Evolutionary conservation across 75 land plant species (phyloP).

Genomic region (Cunninghamia lanceolata): DNA sequence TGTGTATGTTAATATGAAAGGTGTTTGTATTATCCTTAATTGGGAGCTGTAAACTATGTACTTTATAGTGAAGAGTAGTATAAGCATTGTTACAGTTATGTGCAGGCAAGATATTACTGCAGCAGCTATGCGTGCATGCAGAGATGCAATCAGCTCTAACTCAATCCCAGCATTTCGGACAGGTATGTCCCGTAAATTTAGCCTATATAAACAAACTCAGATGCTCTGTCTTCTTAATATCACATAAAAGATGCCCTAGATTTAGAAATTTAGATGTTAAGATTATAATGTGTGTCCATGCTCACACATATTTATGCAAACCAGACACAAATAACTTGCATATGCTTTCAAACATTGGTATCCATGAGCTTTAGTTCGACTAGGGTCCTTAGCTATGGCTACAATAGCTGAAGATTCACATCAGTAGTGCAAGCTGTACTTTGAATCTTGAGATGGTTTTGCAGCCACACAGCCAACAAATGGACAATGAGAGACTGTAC

Average conservation of each 20-base stretch:
- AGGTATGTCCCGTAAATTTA: conserved; percentile 35
- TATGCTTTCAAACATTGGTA: not conserved
- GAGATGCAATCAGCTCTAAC: conserved; percentile 86
- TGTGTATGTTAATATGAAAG: not conserved
- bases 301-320: not conserved
- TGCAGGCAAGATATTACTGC: conserved; percentile 83
- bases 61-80: not conserved
- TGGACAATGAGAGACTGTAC: not conserved
- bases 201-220: not conserved
- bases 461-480: not conserved
- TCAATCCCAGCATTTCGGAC: conserved; percentile 91
- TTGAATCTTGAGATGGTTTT: not conserved
- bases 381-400: not conserved
- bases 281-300: not conserved
- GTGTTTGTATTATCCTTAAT: not conserved
- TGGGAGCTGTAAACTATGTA: not conserved
- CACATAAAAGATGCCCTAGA: not conserved
- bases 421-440: not conserved
- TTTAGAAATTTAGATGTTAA: not conserved
- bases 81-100: not conserved
- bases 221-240: not conserved
- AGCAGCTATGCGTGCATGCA: conserved; percentile 89
- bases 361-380: not conserved
- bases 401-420: not conserved
- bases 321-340: not conserved